Percentiles rank a stretch among this genome's conserved stretches.
phyloP scores from a whole-genome alignment of 176 grass and related monocot genomes.

The Phyllostachys edulis region DNA sequence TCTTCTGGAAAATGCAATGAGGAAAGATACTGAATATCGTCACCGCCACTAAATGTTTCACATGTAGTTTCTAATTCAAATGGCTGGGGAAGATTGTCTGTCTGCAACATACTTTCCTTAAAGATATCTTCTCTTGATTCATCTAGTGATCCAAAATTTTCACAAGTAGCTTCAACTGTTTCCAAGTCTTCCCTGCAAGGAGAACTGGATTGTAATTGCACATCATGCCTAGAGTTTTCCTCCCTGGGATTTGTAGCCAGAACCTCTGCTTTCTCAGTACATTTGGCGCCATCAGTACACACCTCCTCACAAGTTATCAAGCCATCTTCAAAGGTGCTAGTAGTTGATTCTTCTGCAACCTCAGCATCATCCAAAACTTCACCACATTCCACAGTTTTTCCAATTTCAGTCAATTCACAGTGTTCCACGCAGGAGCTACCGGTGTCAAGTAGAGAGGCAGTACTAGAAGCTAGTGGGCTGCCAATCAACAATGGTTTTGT shows the following conservation, averaged over 20 bases:
- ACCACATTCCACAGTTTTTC: conserved; percentile 19
- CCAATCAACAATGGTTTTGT: neutral
- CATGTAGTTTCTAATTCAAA: conserved; percentile 32
- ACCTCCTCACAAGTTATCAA: conserved; percentile 29
- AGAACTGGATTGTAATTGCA: conserved; percentile 26
- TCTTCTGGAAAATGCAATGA: conserved; percentile 6
- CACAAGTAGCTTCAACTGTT: conserved; percentile 20
- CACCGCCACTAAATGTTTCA: conserved; percentile 12
- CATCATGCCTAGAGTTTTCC: conserved; percentile 26
- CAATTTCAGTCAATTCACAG: conserved; percentile 22
- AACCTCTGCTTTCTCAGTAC: conserved; percentile 26
- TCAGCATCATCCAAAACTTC: conserved; percentile 44
- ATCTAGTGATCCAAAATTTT: conserved; percentile 38
- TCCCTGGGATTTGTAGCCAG: conserved; percentile 21
- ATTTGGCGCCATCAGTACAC: conserved; percentile 9
- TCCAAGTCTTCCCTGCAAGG: conserved; percentile 31
- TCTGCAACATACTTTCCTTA: conserved; percentile 22
- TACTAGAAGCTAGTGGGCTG: conserved; percentile 1
- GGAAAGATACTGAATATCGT: conserved; percentile 30
- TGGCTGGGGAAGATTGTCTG: conserved; percentile 10
- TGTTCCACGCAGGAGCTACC: conserved; percentile 13
- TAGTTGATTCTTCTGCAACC: conserved; percentile 38
- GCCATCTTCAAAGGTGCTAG: conserved; percentile 16
- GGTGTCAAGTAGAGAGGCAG: neutral
- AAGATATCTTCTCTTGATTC: conserved; percentile 43